Evolutionary conservation across 352 stramenopile species (phyloP).

Genomic region (Pilasporangium apinafurcum): DNA sequence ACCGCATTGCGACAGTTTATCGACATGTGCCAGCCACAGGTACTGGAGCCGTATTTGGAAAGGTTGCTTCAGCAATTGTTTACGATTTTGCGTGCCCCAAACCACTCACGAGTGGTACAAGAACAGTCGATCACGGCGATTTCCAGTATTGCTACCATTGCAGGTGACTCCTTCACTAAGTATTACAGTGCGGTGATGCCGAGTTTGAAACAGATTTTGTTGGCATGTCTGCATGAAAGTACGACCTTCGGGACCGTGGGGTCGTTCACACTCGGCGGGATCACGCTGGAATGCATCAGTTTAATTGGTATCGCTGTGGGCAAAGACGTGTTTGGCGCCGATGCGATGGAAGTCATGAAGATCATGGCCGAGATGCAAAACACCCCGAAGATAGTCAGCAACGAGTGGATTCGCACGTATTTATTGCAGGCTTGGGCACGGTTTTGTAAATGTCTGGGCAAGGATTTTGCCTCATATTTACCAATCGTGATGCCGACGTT

Average conservation of each 20-base stretch:
- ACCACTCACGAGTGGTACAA: conserved; percentile 51
- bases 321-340: conserved; percentile 55
- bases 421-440: conserved; percentile 75
- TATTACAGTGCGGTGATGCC: conserved; percentile 77
- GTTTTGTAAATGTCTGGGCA: conserved; percentile 66
- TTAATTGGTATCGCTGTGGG: conserved; percentile 74
- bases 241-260: conserved; percentile 24
- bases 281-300: conserved; percentile 82
- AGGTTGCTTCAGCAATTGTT: conserved; percentile 66
- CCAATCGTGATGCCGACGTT: conserved; percentile 79
- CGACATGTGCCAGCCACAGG: conserved; percentile 61
- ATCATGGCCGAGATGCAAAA: conserved; percentile 85
- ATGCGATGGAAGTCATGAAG: conserved; percentile 73
- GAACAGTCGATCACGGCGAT: conserved; percentile 78
- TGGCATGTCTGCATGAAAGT: conserved; percentile 56
- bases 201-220: conserved; percentile 61
- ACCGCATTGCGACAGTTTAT: conserved; percentile 80
- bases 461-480: conserved; percentile 76
- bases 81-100: conserved; percentile 41
- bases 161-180: conserved; percentile 49
- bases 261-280: conserved; percentile 75
- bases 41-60: conserved; percentile 73
- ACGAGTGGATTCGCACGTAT: conserved; percentile 82
- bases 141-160: conserved; percentile 70
- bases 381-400: conserved; percentile 65